Conservation (phyloP, 768 basidiomycete species). For the Coprinellus aureogranulatus region DNA sequence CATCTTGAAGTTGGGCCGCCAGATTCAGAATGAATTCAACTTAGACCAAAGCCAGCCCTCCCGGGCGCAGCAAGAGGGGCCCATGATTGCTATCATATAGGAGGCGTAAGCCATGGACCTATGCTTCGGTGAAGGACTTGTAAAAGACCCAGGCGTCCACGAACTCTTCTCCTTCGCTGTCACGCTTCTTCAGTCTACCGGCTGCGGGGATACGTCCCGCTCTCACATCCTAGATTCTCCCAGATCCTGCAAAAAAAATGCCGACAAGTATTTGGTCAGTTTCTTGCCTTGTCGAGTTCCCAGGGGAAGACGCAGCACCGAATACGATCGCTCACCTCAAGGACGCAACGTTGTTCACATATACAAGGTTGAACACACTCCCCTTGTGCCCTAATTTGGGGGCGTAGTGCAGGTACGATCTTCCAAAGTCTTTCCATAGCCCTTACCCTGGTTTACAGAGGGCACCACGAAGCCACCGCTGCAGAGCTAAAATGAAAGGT, state of each 20-base stretch:
- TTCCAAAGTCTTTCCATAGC: constrained; percentile 73
- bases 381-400: constrained; percentile 74
- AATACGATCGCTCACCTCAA: constrained; percentile 44
- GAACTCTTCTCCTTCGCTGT: constrained; percentile 79
- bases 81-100: no score
- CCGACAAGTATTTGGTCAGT: no score
- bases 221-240: constrained; percentile 76
- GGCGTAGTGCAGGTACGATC: constrained; percentile 77
- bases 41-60: no score
- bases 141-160: constrained; percentile 87
- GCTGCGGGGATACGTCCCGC: constrained; percentile 75
- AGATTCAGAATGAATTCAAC: no score
- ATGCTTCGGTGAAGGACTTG: constrained; percentile 32
- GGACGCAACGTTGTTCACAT: constrained; percentile 77
- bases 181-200: constrained; percentile 64
- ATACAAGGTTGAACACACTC: constrained; percentile 91
- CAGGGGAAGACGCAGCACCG: not conserved
- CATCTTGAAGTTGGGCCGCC: no score
- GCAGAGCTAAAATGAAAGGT: constrained; percentile 56
- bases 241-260: constrained; percentile 53
- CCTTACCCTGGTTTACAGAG: constrained; percentile 54
- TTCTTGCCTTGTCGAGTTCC: no score
- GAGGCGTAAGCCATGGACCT: no score
- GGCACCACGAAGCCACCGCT: constrained; percentile 89
- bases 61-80: no score